Evolutionary conservation across 345 rosid genomes (phyloP).

Genomic region (Xanthoceras sorbifolium): DNA sequence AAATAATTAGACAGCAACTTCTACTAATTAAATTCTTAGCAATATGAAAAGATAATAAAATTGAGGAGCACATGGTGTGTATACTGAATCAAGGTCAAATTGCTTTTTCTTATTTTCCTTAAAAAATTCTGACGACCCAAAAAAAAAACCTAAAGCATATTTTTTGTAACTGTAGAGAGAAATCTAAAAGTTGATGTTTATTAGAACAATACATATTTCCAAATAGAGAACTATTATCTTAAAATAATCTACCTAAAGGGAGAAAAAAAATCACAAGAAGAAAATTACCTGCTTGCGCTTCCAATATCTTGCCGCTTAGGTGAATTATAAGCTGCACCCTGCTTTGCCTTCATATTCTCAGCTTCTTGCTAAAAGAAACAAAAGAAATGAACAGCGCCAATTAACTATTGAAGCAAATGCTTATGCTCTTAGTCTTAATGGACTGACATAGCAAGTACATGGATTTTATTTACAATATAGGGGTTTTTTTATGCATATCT

Average conservation of each 20-base stretch:
- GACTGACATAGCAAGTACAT: neutral
- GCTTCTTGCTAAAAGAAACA: constrained; percentile 58
- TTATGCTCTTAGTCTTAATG: neutral
- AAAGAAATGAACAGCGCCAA: constrained; percentile 8
- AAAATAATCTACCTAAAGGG: neutral
- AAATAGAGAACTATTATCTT: neutral
- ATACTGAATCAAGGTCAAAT: neutral
- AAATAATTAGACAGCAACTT: neutral
- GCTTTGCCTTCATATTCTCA: constrained; percentile 59
- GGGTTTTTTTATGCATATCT: neutral
- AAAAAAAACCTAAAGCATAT: neutral
- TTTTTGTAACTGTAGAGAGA: neutral
- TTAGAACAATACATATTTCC: neutral
- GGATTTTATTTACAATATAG: neutral
- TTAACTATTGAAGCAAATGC: constrained; percentile 19
- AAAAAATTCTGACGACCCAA: neutral
- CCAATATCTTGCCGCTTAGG: constrained; percentile 30
- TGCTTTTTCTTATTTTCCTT: neutral
- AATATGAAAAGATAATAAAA: constrained; percentile 1
- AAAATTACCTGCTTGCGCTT: constrained; percentile 51
- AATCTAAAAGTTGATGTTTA: neutral
- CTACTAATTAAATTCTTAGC: neutral
- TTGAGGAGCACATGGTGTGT: neutral
- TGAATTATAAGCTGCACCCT: constrained; percentile 43
- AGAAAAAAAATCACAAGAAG: constrained; percentile 7